These are phyloP conservation scores for Fonsecaea pugnacius DNA, from an alignment of 2,329 filamentous ascomycete species.

Conservation along the genomic window DNA sequence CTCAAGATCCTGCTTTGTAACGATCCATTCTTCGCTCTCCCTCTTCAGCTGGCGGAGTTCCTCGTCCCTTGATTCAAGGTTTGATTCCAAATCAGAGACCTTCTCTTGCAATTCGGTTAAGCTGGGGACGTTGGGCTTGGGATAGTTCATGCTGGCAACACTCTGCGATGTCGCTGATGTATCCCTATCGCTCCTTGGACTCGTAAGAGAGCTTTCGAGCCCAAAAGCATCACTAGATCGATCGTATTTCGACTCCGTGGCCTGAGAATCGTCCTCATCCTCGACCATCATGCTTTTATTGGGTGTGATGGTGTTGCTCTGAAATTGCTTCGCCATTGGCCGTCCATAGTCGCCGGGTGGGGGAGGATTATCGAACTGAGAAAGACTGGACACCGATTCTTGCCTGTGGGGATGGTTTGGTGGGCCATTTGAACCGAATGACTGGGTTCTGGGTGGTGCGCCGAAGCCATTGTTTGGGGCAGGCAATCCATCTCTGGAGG, in stretches of 20 bases:
- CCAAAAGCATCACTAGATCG: slow-evolving; percentile 68
- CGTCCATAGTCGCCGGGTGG: slow-evolving; percentile 67
- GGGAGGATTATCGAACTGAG: slow-evolving; percentile 30
- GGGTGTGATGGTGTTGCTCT: slow-evolving; percentile 93
- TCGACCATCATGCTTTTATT: slow-evolving; percentile 98
- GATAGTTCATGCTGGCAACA: slow-evolving; percentile 60
- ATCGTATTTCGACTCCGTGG: slow-evolving; percentile 60
- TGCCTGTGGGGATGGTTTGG: slow-evolving; percentile 25
- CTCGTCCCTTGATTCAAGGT: slow-evolving; percentile 71
- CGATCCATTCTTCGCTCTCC: slow-evolving; percentile 64
- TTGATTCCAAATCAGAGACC: slow-evolving; percentile 71
- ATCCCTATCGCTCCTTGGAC: slow-evolving; percentile 49
- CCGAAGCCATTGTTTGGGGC: slow-evolving; percentile 41
- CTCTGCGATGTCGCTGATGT: slow-evolving; percentile 55
- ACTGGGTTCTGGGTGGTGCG: slow-evolving; percentile 36
- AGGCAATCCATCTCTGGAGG: slow-evolving; percentile 43
- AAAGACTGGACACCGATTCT: slow-evolving; percentile 27
- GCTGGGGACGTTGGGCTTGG: slow-evolving; percentile 80
- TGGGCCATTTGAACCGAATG: slow-evolving; percentile 28
- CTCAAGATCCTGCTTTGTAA: slow-evolving; percentile 70
- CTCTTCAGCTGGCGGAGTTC: slow-evolving; percentile 59
- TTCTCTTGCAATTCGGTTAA: slow-evolving; percentile 75
- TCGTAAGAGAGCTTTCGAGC: slow-evolving; percentile 54
- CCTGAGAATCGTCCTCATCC: slow-evolving; percentile 76
- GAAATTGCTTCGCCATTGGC: slow-evolving; percentile 84